Evolutionary conservation across 305 asterid genomes (phyloP).

Genomic region (Solanum hybrid): DNA sequence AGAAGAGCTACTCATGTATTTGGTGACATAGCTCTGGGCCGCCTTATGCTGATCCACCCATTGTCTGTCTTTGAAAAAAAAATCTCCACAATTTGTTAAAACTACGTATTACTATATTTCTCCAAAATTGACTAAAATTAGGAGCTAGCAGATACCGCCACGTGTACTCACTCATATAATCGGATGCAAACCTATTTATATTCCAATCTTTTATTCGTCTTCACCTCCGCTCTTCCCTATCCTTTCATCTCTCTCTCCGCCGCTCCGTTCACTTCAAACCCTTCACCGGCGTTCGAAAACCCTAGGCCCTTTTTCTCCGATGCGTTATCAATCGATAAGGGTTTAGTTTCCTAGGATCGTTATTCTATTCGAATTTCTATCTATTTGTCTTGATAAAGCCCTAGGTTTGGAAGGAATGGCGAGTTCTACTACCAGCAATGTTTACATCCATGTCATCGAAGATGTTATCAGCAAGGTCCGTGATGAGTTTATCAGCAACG

Average conservation of each 20-base stretch:
- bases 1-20: too few species aligned
- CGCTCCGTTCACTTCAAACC: constrained; percentile 14
- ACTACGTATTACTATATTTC: neutral
- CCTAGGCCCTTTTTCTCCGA: constrained; percentile 13
- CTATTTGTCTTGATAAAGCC: neutral
- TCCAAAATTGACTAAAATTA: neutral
- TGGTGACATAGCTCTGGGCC: neutral
- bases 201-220: constrained; percentile 43
- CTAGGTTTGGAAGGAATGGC: constrained; percentile 39
- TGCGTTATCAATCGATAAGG: neutral
- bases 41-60: neutral
- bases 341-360: neutral
- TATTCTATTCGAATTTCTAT: neutral
- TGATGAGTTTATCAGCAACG: constrained; percentile 66
- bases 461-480: constrained; percentile 91
- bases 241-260: constrained; percentile 1
- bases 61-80: neutral
- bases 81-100: too few species aligned
- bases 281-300: constrained; percentile 18
- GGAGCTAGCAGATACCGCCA: constrained; percentile 25
- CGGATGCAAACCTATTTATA: constrained; percentile 98
- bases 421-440: constrained; percentile 66
- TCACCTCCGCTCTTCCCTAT: constrained; percentile 46
- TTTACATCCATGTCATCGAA: constrained; percentile 79
- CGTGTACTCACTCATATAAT: constrained; percentile 39